These are phyloP conservation scores for Botrytis fabae DNA, from an alignment of 2,329 filamentous ascomycete species.

Conservation along the genomic window DNA sequence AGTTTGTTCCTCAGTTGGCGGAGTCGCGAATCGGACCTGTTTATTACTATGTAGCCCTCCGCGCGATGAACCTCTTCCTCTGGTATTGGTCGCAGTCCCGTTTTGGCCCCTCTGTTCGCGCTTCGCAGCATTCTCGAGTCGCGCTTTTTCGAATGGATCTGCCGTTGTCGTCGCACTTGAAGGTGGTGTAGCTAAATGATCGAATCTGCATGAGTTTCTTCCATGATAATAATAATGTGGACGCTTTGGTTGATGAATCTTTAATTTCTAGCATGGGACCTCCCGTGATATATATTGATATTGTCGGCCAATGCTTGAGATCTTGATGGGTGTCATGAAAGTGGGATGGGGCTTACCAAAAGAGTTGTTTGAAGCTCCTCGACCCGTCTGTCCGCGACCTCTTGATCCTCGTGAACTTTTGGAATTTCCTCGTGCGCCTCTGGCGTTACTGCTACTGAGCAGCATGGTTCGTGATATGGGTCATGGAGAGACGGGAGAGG, in stretches of 20 bases:
- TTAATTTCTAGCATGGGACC: constrained; percentile 23
- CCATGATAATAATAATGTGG: neutral
- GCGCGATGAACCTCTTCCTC: constrained; percentile 32
- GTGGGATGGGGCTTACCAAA: constrained; percentile 36
- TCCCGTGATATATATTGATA: constrained; percentile 27
- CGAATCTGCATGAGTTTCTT: constrained; percentile 20
- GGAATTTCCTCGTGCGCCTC: constrained; percentile 35
- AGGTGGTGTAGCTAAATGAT: constrained; percentile 27
- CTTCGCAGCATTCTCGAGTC: constrained; percentile 41
- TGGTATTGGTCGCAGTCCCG: constrained; percentile 28
- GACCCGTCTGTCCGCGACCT: constrained; percentile 38
- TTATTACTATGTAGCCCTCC: constrained; percentile 31
- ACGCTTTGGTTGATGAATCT: constrained; percentile 29
- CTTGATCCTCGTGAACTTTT: constrained; percentile 38
- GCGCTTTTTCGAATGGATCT: constrained; percentile 38
- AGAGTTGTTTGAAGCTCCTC: constrained; percentile 40
- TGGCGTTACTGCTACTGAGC: constrained; percentile 34
- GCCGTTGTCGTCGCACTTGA: constrained; percentile 24
- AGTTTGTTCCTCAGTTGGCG: constrained; percentile 15
- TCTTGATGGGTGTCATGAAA: constrained; percentile 22
- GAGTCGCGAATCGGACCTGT: constrained; percentile 35
- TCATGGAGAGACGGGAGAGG: constrained; percentile 34
- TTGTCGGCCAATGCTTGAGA: constrained; percentile 25
- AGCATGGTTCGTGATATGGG: constrained; percentile 38
- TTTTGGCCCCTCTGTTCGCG: constrained; percentile 35